A percentile compares a stretch with the other conserved stretches of the same genome.
Conservation (phyloP, 441 rosid genomes). For the Gossypium trilobum region DNA sequence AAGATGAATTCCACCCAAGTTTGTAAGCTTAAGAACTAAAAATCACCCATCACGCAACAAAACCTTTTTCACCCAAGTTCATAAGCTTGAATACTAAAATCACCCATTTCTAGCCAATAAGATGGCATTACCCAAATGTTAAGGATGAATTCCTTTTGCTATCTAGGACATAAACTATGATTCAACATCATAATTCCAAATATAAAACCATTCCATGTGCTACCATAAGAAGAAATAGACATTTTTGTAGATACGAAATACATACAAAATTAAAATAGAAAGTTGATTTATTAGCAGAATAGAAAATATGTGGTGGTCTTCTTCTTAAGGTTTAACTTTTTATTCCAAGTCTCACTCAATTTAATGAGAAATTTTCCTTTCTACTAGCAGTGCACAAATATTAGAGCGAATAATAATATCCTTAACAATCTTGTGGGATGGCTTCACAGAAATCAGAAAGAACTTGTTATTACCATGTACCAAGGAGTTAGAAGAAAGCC, state of each 20-base stretch:
- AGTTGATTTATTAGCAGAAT: neutral
- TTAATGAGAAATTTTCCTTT: conserved; percentile 1
- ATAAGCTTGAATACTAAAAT: neutral
- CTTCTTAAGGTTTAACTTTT: neutral
- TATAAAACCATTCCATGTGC: neutral
- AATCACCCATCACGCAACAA: neutral
- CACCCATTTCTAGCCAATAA: neutral
- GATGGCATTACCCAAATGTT: neutral
- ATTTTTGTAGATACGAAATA: neutral
- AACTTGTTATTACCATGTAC: neutral
- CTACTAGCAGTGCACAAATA: neutral
- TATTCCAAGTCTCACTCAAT: neutral
- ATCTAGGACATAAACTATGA: neutral
- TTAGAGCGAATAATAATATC: neutral
- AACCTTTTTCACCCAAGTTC: neutral
- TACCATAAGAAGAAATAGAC: neutral
- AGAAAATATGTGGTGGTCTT: neutral
- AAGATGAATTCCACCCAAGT: neutral
- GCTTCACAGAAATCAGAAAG: conserved; percentile 10
- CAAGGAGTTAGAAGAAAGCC: conserved; percentile 8
- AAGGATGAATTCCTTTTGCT: neutral
- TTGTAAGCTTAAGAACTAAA: neutral
- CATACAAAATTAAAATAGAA: conserved; percentile 2
- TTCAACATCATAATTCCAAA: conserved; percentile 14
- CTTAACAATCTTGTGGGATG: neutral